These are phyloP conservation scores for Tetragonia tetragonoides DNA, from an alignment of 148 eudicot genomes.

Conservation along the genomic window DNA sequence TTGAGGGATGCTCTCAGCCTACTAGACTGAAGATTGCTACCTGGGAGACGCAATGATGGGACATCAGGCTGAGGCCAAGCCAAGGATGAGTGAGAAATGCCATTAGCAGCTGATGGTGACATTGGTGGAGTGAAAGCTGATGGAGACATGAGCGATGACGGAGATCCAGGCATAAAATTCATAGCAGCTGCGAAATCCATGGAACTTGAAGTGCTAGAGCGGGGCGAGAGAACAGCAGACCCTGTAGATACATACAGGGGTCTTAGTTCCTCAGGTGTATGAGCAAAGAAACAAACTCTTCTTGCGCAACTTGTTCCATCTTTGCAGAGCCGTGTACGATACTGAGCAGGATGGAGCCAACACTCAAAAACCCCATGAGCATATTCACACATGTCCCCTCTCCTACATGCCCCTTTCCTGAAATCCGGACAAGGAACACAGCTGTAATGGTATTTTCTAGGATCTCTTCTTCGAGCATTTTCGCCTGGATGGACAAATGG, in stretches of 20 bases:
- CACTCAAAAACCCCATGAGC: slow-evolving; percentile 88
- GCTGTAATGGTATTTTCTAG: slow-evolving; percentile 75
- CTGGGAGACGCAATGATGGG: slow-evolving; percentile 62
- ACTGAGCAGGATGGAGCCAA: slow-evolving; percentile 90
- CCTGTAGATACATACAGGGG: slow-evolving; percentile 66
- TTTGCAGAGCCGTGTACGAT: slow-evolving; percentile 74
- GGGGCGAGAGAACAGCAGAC: slow-evolving; percentile 67
- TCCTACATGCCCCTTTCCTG: slow-evolving; percentile 69
- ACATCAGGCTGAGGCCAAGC: slow-evolving; percentile 58
- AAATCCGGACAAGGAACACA: slow-evolving; percentile 92
- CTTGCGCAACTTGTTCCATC: slow-evolving; percentile 59
- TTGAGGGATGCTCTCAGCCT: slow-evolving; percentile 62
- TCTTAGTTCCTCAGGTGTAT: slow-evolving; percentile 66
- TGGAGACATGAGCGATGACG: slow-evolving; percentile 53
- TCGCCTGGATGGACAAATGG: slow-evolving; percentile 91
- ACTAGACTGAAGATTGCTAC: slow-evolving; percentile 70
- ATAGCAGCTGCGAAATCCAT: slow-evolving; percentile 60
- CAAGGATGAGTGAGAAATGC: slow-evolving; percentile 45
- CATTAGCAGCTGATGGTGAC: slow-evolving; percentile 56
- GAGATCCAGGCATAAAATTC: slow-evolving; percentile 51
- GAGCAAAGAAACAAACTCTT: slow-evolving; percentile 86
- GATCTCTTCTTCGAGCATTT: slow-evolving; percentile 82
- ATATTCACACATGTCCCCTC: slow-evolving; percentile 81
- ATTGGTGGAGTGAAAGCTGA: slow-evolving; percentile 68
- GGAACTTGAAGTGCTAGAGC: slow-evolving; percentile 39